Conservation (phyloP, 257 asterid species). For the Solanum appendiculatum region DNA sequence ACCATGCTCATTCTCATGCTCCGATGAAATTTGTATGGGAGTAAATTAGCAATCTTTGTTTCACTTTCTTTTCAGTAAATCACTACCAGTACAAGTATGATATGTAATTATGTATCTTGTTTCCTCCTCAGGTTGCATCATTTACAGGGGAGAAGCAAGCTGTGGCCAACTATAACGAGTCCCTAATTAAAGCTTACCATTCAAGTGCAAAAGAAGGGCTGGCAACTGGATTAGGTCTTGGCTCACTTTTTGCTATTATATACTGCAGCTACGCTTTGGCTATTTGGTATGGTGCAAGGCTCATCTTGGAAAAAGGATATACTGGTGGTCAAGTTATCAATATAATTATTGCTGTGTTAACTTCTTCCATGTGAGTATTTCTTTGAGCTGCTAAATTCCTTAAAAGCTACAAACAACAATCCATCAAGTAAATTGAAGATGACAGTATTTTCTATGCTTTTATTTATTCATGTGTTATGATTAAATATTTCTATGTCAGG, state of each 20-base stretch:
- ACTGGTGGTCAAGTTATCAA: slow-evolving; percentile 57
- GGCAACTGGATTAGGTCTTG: slow-evolving; percentile 67
- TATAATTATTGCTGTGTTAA: slow-evolving; percentile 50
- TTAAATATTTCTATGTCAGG: slow-evolving; percentile 26
- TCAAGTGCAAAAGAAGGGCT: slow-evolving; percentile 64
- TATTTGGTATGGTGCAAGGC: slow-evolving; percentile 64
- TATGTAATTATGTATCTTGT: background rate
- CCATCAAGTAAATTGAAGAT: background rate
- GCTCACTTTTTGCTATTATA: slow-evolving; percentile 49
- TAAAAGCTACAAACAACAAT: background rate
- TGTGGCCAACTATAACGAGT: slow-evolving; percentile 31
- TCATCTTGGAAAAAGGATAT: slow-evolving; percentile 46
- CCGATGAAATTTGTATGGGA: background rate
- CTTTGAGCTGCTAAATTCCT: background rate
- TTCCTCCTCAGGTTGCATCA: slow-evolving; percentile 54
- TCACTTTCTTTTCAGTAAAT: background rate
- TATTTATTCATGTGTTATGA: background rate
- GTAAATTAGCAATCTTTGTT: background rate
- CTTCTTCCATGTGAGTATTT: slow-evolving; percentile 65
- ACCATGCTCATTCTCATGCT: background rate
- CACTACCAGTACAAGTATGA: background rate
- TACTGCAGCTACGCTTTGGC: slow-evolving; percentile 77
- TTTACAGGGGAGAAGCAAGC: slow-evolving; percentile 79
- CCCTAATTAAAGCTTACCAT: slow-evolving; percentile 52
- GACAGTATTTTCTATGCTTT: background rate